Base-by-base conservation (phyloP, 2,329 filamentous ascomycete genomes). In the Cyanodermella asteris region DNA sequence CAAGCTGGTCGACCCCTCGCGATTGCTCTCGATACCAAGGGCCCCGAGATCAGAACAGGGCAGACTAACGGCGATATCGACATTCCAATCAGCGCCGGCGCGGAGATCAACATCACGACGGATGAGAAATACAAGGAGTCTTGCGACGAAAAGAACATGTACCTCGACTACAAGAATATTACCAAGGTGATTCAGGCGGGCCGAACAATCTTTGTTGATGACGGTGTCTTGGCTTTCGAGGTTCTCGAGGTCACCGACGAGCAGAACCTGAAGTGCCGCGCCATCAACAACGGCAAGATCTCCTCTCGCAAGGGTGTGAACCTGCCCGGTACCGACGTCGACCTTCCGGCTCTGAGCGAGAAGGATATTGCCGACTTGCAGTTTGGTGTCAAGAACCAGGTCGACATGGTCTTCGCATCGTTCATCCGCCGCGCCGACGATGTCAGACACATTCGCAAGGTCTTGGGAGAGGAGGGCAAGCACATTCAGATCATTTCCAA, bases 401-500 rank as follows among this genome's bases (percentile, higher is more conserved):
- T 97, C 38, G 87, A 97, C 57, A 97, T 97, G 87, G 63, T 97
- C 43, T 97, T 97, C 48, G 87, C 87, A 34, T 93, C 82, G 1
- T 97, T 97, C 52, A 97, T 97, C 53, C 84, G 87, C 41, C 75
- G 76, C 33, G 84, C 75, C 31, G 73, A 81, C 47, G 87, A 97
- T 51, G 91, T 97, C 60, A 67, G 62, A 39, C 70, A 82, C 44
- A 97, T 97, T 51, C 84, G 87, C 38, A 65, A 74, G 37, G 74
- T 94, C 34, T 71, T 97, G 26, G 87, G 87, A 34, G 66, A 80
- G 45, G 75, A 90, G 22, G 87, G 87, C 53, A 80, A 76, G 58
- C 72, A 91, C 52, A 93, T 97, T 45, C 84, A 97, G 62, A 91
- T 97, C 59, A 94, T 97, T 50, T 76, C 87, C 66, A 97, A 97